Evolutionary conservation across 306 rosid genomes (phyloP), one percentile per base, ranked within the genome.

Genomic region (Quercus variabilis): DNA sequence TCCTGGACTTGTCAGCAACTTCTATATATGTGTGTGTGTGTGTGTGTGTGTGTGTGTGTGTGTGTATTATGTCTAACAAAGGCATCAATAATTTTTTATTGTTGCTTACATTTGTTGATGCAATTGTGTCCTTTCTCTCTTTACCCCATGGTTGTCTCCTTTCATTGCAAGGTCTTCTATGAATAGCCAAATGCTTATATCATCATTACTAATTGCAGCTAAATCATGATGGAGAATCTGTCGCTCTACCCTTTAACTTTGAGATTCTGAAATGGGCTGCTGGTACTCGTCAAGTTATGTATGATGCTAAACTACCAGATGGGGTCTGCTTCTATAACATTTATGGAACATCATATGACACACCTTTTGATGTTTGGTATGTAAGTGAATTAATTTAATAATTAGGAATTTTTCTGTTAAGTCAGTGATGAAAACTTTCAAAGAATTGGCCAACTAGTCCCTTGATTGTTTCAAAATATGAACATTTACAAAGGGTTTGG

Each of bases 301-400:
- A 79, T 55, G 78, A 84, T 69, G 90, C 93, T 71, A 90, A 83
- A 84, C 84, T 94, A 69, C 98, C 97, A n/a, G 90, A 88, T 58
- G 89, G 93, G 55, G 85, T 94, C 83, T 25, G 81, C 89, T 94
- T 91, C 90, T 92, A 92, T 78, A 94, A 91, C 85, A 91, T 94
- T 73, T 92, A 92, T 82, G 98, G 98, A 69, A 86, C 88, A 71
- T 88, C 91, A 26, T 73, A 88, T 25, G 95, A 91, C 74, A 92
- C 97, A 17, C 98, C 97, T 72, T 92, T 88, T 73, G 97, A 92
- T 86, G 97, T 92, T 79, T 85, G 98, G 97, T 94, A 91, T 71
- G 94, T 82, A 63, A 74, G 35, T 80, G 71, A 74, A 77, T 78
- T 84, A 56, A 26, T 76, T 62, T 33, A 18, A 78, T 30, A 74